Conservation (phyloP, 2,329 filamentous ascomycete species). For the Fusarium goolgardi region DNA sequence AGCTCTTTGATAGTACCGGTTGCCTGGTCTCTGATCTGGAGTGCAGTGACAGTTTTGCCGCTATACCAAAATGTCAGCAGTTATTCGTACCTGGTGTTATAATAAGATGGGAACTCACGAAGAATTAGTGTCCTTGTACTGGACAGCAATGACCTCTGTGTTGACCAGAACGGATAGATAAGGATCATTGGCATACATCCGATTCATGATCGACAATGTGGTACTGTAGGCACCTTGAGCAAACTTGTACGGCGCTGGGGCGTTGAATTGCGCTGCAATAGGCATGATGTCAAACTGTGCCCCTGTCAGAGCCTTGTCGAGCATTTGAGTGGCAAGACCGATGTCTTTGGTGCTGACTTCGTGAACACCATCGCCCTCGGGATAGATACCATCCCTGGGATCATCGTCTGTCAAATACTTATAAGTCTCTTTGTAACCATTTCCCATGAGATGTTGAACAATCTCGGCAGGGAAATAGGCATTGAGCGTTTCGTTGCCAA, state of each 20-base stretch:
- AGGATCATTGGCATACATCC: slow-evolving; percentile 38
- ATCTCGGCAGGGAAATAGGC: slow-evolving; percentile 6
- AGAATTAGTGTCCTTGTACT: background rate
- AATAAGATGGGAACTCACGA: background rate
- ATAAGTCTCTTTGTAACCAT: slow-evolving; percentile 1
- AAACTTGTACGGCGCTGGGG: slow-evolving; percentile 33
- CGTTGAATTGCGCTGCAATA: slow-evolving; percentile 33
- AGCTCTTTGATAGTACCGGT: slow-evolving; percentile 25
- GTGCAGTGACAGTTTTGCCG: slow-evolving; percentile 9
- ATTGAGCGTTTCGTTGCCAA: slow-evolving; percentile 15
- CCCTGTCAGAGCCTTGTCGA: background rate
- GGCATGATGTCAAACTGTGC: slow-evolving; percentile 29
- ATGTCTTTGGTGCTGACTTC: slow-evolving; percentile 24
- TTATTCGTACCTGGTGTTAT: rapidly evolving
- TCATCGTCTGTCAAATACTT: slow-evolving; percentile 29
- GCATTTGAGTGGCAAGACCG: background rate
- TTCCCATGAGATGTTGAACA: background rate
- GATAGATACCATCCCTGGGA: slow-evolving; percentile 16
- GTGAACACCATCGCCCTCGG: slow-evolving; percentile 3
- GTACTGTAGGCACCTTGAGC: slow-evolving; percentile 36
- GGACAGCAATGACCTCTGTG: slow-evolving; percentile 29
- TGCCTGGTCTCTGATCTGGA: slow-evolving; percentile 25
- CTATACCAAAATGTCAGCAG: background rate
- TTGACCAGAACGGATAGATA: slow-evolving; percentile 29
- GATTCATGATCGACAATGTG: slow-evolving; percentile 30